Base-by-base conservation (phyloP, 768 basidiomycete species). In the Butyriboletus loyo region DNA sequence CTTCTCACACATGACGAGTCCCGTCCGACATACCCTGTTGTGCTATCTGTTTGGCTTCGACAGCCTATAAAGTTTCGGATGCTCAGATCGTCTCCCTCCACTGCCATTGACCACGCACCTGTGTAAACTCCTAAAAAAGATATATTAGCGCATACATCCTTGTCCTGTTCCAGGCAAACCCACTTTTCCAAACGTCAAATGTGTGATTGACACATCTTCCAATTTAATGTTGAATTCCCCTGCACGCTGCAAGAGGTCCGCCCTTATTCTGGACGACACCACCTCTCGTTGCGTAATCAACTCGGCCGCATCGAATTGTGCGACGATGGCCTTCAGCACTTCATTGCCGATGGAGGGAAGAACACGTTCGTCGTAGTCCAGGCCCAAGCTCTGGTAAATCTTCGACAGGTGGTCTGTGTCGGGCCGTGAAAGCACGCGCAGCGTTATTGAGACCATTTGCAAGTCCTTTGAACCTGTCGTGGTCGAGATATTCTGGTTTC, bases 31-130 rank as follows among this genome's bases (percentile, higher is more conserved):
- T 61, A 92, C 91, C 91, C 81, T 99, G 97, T 70, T 99, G 97
- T 10, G 97, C 97, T 69, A 99, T 98, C 72, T 98, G 97, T 72
- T 99, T 99, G 36, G 96, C 96, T 74, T 99, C 97, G 9, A 99
- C 97, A n/a, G 97, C 97, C 85, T 79, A 42, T 31, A 51, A 42
- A 28, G 13, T 44, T 0, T 50, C 25, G 9, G 17, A 43, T 17
- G 19, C 19, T 57, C 37, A 48, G 32, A 41, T 41, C 19, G 1
- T 40, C 37, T 36, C 27, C 21, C 41, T 17, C 21, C 34, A 4
- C 25, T 34, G 32, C 42, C 37, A 24, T 51, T 34, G 46, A 42
- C 35, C 24, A 60, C 64, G 32, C 41, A 78, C 77, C 71, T 89
- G 86, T 7, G 92, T 92, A 67, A 93, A 92, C 82, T 92, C 91